Evolutionary conservation across 2,329 filamentous ascomycete species (phyloP).

Genomic region (Trichoderma guizhouense): DNA sequence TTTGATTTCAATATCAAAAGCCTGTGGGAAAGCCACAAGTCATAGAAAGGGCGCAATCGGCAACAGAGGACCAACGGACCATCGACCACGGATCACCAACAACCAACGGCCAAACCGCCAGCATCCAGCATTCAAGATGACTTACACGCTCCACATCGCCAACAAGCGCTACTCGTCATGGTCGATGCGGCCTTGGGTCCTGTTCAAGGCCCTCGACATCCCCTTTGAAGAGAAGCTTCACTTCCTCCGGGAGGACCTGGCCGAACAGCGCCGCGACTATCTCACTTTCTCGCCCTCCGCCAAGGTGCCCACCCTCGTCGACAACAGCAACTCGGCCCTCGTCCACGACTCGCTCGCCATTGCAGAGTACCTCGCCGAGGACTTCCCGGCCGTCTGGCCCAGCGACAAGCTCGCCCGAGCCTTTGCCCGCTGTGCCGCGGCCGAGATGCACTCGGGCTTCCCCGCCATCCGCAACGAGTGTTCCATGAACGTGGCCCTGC

Average conservation of each 20-base stretch:
- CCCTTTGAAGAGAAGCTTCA: constrained; percentile 41
- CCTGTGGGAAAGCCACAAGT: not conserved
- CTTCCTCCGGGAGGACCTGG: constrained; percentile 29
- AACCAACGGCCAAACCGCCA: not conserved
- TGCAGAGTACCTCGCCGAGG: constrained; percentile 45
- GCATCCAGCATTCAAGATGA: not conserved
- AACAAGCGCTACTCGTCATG: constrained; percentile 47
- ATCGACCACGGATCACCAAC: not conserved
- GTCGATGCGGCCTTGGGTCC: constrained; percentile 46
- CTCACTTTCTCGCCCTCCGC: constrained; percentile 38
- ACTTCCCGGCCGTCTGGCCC: constrained; percentile 43
- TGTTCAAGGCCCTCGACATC: constrained; percentile 42
- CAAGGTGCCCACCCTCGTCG: constrained; percentile 42
- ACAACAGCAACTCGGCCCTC: constrained; percentile 28
- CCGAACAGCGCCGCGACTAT: constrained; percentile 33
- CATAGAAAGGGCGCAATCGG: not conserved
- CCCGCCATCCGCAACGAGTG: constrained; percentile 40
- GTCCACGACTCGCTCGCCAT: constrained; percentile 50
- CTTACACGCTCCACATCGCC: constrained; percentile 40
- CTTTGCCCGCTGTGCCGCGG: constrained; percentile 42
- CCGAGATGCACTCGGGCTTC: constrained; percentile 48
- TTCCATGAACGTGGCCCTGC: constrained; percentile 40
- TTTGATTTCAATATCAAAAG: not conserved
- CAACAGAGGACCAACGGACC: not conserved
- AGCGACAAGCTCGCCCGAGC: constrained; percentile 37